phyloP scores from a whole-genome alignment of 2,329 filamentous ascomycete genomes.

The Aspergillus flavus region DNA sequence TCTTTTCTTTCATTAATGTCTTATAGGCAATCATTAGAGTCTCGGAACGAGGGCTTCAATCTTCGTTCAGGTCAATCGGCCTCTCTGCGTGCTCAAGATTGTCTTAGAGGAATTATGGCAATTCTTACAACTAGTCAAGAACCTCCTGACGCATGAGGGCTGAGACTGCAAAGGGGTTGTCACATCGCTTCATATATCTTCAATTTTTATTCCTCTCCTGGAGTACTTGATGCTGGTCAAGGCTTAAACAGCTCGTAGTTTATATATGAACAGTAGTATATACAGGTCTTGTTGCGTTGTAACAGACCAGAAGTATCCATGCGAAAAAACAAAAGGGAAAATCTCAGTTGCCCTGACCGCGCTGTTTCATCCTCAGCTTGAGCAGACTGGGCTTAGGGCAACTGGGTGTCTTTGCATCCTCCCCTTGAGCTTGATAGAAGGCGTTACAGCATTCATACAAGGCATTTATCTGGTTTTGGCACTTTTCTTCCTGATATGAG shows the following conservation, averaged over 20 bases:
- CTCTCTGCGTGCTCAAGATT: slow-evolving; percentile 97
- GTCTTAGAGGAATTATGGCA: slow-evolving; percentile 78
- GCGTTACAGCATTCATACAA: slow-evolving; percentile 91
- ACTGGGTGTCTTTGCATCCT: slow-evolving; percentile 74
- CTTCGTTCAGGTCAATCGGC: slow-evolving; percentile 85
- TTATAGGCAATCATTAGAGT: slow-evolving; percentile 97
- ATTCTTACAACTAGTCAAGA: slow-evolving; percentile 73
- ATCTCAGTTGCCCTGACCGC: slow-evolving; percentile 47
- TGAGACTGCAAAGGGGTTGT: slow-evolving; percentile 54
- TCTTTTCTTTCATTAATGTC: slow-evolving; percentile 58
- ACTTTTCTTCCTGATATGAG: slow-evolving; percentile 83
- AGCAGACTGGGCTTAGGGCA: slow-evolving; percentile 83
- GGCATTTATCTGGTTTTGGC: slow-evolving; percentile 74
- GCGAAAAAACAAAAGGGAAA: neutral
- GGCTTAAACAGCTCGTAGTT: neutral
- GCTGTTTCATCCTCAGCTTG: slow-evolving; percentile 82
- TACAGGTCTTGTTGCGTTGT: slow-evolving; percentile 3
- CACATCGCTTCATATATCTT: slow-evolving; percentile 33
- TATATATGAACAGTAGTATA: slow-evolving; percentile 5
- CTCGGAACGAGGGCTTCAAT: slow-evolving; percentile 87
- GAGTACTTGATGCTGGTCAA: neutral
- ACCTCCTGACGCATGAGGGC: slow-evolving; percentile 55
- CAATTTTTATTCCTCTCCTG: neutral
- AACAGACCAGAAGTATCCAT: no score
- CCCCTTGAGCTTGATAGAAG: slow-evolving; percentile 80